Evolutionary conservation across 1,139 yeast species (phyloP), one percentile per base, ranked within the genome.

Genomic region (Geotrichum europaeum): DNA sequence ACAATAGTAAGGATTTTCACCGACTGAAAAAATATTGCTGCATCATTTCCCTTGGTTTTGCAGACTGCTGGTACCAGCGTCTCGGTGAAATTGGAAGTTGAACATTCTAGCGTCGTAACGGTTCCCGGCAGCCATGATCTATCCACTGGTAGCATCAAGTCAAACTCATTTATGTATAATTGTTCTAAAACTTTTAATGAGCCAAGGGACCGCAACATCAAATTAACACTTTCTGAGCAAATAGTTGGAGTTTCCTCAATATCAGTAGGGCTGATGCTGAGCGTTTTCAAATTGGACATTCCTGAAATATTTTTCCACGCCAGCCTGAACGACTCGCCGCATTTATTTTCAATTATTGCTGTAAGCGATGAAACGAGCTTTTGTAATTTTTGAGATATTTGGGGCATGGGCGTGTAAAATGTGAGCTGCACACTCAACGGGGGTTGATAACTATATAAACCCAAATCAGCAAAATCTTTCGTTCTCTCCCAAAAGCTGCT

Each of bases 41-140:
- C 52, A 28, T n/a, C 32, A 7, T 18, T 15, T 0, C 32, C 32
- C 34, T 47, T 40, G 20, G 32, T 47, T 15, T 47, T 51, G 15
- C 30, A 5, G 24, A 20, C 36, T 20, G 18, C 24, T 10, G 56
- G 52, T 3, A n/a, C 52, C n/a, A n/a, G 30, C 18, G n/a, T 36
- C n/a, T 36, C n/a, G 28, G 45, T 25, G 18, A 54, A 54, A 32
- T 47, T 49, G 45, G 34, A 47, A 15, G 45, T 30, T 15, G 57
- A 47, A 25, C 57, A 47, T 22, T 54, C 57, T 22, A 54, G 36
- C 12, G 40, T 12, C 22, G 52, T 54, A n/a, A 49, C 24, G 36
- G 25, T 18, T 20, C 30, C 22, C 9, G 57, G 52, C 20, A 32
- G 13, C 57, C 57, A 54, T 18, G 57, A 28, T 15, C 5, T 20